phyloP scores from a whole-genome alignment of 2,329 filamentous ascomycete species.

The Ceratocystis huliohia region DNA sequence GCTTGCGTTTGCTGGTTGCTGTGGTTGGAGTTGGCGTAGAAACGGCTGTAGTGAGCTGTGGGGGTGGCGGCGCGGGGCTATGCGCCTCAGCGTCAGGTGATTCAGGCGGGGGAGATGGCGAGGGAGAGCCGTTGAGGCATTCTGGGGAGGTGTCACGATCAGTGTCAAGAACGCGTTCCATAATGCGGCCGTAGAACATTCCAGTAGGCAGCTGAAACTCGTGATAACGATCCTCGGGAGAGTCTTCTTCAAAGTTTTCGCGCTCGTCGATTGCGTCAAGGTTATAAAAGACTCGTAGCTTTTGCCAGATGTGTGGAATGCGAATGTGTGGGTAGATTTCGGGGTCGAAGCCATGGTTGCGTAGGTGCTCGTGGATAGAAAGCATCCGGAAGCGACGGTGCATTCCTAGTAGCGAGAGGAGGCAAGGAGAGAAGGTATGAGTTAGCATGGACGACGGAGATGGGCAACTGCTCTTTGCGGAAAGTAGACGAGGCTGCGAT shows the following conservation, averaged over 20 bases:
- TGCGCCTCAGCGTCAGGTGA: conserved; percentile 18
- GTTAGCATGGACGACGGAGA: background rate
- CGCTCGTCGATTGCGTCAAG: conserved; percentile 75
- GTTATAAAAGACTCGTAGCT: conserved; percentile 73
- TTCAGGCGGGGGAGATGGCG: conserved; percentile 25
- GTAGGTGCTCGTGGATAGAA: conserved; percentile 65
- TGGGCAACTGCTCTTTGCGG: background rate
- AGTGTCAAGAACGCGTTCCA: conserved; percentile 27
- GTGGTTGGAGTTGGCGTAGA: background rate
- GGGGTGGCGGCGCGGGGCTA: conserved; percentile 2
- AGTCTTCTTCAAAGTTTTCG: conserved; percentile 53
- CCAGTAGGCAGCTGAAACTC: conserved; percentile 50
- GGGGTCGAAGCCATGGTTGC: conserved; percentile 66
- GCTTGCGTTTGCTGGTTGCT: conserved; percentile 27
- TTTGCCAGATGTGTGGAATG: conserved; percentile 84
- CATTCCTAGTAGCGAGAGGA: conserved; percentile 45
- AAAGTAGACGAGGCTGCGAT: background rate
- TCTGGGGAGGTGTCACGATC: conserved; percentile 16
- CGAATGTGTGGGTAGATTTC: conserved; percentile 63
- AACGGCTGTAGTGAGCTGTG: background rate
- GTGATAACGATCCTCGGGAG: conserved; percentile 47
- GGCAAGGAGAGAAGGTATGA: background rate
- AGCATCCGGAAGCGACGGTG: conserved; percentile 92
- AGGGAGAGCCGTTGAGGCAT: conserved; percentile 16
- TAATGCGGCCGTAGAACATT: conserved; percentile 33